Percentiles rank a stretch among this genome's conserved stretches.
phyloP scores from a whole-genome alignment of 345 rosid genomes.

The Geranium brycei region DNA sequence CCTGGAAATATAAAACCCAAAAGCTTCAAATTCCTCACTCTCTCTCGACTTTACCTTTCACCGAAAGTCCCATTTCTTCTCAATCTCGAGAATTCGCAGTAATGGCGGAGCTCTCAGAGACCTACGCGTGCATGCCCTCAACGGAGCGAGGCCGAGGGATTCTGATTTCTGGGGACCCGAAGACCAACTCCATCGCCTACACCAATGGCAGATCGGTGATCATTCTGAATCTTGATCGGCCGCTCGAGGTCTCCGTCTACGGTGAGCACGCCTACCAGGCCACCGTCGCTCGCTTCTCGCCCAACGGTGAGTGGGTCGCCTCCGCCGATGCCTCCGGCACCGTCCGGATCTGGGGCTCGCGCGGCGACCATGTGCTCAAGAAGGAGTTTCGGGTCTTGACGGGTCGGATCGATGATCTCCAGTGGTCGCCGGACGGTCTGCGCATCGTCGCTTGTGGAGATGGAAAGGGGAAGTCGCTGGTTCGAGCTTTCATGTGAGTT shows the following conservation, averaged over 20 bases:
- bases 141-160: conserved; percentile 94
- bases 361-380: conserved; percentile 69
- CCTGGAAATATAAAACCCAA: no score
- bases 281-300: conserved; percentile 88
- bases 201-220: conserved; percentile 84
- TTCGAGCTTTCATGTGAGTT: conserved; percentile 91
- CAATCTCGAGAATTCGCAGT: neutral
- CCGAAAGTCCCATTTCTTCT: no score
- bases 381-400: conserved; percentile 81
- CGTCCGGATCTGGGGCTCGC: conserved; percentile 92
- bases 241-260: conserved; percentile 65
- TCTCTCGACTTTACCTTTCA: no score
- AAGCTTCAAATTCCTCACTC: no score
- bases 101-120: conserved; percentile 49
- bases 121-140: conserved; percentile 75
- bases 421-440: conserved; percentile 94
- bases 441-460: conserved; percentile 92
- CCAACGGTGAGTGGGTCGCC: conserved; percentile 99
- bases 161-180: conserved; percentile 64
- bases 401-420: conserved; percentile 97
- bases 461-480: conserved; percentile 86
- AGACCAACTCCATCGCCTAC: conserved; percentile 59
- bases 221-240: conserved; percentile 68
- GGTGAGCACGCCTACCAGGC: conserved; percentile 90
- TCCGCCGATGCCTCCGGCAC: conserved; percentile 85